Percentiles rank a stretch among this genome's conserved stretches.
These are phyloP conservation scores for Pouteria glomerata DNA, from an alignment of 148 eudicot genomes.

Conservation along the genomic window DNA sequence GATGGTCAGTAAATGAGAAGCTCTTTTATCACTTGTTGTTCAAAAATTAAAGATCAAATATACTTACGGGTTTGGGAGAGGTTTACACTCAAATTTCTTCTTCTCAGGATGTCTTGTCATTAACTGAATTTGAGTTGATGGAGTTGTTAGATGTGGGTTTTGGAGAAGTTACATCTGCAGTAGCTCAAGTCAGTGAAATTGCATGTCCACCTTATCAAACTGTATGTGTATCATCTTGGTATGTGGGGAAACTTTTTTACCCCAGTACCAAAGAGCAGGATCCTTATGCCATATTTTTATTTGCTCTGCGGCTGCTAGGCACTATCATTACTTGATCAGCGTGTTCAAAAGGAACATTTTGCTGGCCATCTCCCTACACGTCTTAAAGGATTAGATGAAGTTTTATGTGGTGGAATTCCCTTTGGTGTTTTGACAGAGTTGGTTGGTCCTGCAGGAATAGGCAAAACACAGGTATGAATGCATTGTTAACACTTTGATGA, in stretches of 20 bases:
- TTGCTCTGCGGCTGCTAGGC: constrained; percentile 36
- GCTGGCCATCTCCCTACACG: constrained; percentile 81
- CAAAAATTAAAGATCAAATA: background rate
- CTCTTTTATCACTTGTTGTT: background rate
- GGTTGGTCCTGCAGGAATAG: constrained; percentile 91
- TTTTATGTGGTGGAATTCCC: constrained; percentile 86
- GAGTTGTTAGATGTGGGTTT: constrained; percentile 75
- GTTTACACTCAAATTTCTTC: background rate
- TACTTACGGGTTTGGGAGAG: background rate
- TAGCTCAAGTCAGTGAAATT: constrained; percentile 59
- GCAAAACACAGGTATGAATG: constrained; percentile 74
- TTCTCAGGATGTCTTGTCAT: constrained; percentile 75
- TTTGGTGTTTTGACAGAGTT: constrained; percentile 87
- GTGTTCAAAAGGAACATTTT: constrained; percentile 46
- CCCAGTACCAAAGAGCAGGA: background rate
- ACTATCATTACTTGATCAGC: constrained; percentile 54
- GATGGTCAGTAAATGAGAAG: too few species aligned
- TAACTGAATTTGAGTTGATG: constrained; percentile 84
- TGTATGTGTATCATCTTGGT: constrained; percentile 28
- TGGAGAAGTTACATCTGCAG: constrained; percentile 49
- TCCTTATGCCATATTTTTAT: constrained; percentile 5
- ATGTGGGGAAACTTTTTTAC: background rate
- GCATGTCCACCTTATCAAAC: constrained; percentile 66
- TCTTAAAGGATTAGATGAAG: constrained; percentile 71
- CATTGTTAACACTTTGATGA: background rate